These are phyloP conservation scores for Rhododendron williamsianum DNA, from an alignment of 148 eudicot species.

Conservation along the genomic window DNA sequence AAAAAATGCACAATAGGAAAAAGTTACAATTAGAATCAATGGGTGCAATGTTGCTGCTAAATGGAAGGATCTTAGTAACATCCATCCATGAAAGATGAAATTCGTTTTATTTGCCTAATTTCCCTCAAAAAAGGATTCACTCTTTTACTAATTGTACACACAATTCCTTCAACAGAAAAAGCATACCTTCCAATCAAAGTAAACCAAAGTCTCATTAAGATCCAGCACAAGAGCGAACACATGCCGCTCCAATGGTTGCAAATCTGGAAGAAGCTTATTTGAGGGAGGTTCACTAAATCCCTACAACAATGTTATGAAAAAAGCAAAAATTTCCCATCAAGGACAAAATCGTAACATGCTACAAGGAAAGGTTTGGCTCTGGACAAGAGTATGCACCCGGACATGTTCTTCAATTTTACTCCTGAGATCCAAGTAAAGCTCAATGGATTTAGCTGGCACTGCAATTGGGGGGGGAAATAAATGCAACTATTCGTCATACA, in stretches of 20 bases:
- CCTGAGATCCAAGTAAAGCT: slow-evolving; percentile 56
- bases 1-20: neutral
- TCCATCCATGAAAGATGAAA: neutral
- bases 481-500: neutral
- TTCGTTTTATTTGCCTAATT: too few species aligned
- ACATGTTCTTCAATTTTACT: slow-evolving; percentile 52
- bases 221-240: slow-evolving; percentile 84
- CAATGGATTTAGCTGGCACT: slow-evolving; percentile 63
- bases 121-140: neutral
- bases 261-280: slow-evolving; percentile 90
- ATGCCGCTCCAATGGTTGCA: slow-evolving; percentile 69
- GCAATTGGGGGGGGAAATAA: neutral
- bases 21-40: neutral
- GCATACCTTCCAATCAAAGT: slow-evolving; percentile 87
- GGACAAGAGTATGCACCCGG: slow-evolving; percentile 34
- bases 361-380: neutral
- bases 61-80: neutral
- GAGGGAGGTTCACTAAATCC: slow-evolving; percentile 83
- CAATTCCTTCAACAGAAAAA: neutral
- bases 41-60: neutral
- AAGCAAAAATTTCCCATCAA: neutral
- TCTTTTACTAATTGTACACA: neutral
- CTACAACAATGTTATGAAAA: slow-evolving; percentile 23
- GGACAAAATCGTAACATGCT: neutral
- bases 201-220: slow-evolving; percentile 77